Conservation (phyloP, 257 asterid species). For the Asclepias syriaca region DNA sequence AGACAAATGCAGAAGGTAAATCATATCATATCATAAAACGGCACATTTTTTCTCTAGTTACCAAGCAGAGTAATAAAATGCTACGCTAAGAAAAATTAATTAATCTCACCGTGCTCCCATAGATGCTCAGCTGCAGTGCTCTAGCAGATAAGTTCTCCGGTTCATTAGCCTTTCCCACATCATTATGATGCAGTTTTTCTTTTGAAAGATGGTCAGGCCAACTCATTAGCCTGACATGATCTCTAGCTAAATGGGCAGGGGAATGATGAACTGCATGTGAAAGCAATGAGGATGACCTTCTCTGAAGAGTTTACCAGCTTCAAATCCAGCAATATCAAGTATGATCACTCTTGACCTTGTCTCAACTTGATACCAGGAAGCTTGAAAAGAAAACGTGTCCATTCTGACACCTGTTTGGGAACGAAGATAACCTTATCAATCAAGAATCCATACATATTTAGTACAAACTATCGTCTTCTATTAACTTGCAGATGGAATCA, state of each 20-base stretch:
- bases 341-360: conserved; percentile 64
- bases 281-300: conserved; percentile 46
- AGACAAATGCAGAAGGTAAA: conserved; percentile 17
- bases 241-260: conserved; percentile 41
- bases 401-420: conserved; percentile 32
- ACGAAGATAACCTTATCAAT: not conserved
- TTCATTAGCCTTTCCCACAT: conserved; percentile 28
- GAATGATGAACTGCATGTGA: conserved; percentile 45
- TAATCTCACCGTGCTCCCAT: conserved; percentile 67
- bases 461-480: no score
- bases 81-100: conserved; percentile 2
- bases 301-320: conserved; percentile 43
- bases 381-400: conserved; percentile 51
- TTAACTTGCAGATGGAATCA: not conserved
- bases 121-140: conserved; percentile 76
- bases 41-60: not conserved
- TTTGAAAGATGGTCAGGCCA: conserved; percentile 57
- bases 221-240: conserved; percentile 62
- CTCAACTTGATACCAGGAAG: conserved; percentile 57
- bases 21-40: conserved; percentile 8
- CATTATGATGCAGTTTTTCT: conserved; percentile 22
- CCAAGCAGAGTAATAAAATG: not conserved
- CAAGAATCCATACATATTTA: not conserved
- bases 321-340: conserved; percentile 63
- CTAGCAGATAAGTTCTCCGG: conserved; percentile 54